Conservation (phyloP, 2,329 filamentous ascomycete genomes). For the Keithomyces neogunnii region DNA sequence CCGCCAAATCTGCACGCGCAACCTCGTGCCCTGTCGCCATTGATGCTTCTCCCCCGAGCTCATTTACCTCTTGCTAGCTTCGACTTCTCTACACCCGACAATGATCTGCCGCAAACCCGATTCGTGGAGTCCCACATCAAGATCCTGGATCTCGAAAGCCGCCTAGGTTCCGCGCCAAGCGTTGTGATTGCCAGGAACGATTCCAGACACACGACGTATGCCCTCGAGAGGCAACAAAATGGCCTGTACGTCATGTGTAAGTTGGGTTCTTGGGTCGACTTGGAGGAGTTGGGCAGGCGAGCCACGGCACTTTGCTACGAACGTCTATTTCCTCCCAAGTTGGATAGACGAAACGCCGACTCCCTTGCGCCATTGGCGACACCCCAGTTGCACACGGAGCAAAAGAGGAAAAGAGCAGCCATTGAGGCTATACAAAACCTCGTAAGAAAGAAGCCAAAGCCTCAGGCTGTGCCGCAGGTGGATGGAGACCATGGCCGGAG, state of each 20-base stretch:
- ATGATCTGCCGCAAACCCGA: constrained; percentile 42
- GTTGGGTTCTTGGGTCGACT: constrained; percentile 57
- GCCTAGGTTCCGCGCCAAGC: constrained; percentile 43
- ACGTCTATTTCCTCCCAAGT: constrained; percentile 17
- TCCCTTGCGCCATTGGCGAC: constrained; percentile 28
- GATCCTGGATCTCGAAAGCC: constrained; percentile 54
- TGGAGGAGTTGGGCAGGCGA: constrained; percentile 41
- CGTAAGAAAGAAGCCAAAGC: constrained; percentile 42
- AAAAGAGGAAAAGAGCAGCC: constrained; percentile 47
- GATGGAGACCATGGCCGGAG: constrained; percentile 17
- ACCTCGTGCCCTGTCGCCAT: constrained; percentile 47
- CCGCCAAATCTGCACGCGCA: constrained; percentile 43
- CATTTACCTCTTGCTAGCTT: constrained; percentile 52
- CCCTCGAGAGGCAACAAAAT: constrained; percentile 54
- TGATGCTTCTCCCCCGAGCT: constrained; percentile 55
- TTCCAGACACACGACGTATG: constrained; percentile 44
- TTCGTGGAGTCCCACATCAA: constrained; percentile 55
- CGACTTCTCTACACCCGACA: constrained; percentile 43
- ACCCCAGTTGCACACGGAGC: constrained; percentile 37
- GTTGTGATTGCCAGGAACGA: constrained; percentile 56
- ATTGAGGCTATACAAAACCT: constrained; percentile 57
- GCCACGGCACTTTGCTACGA: constrained; percentile 33
- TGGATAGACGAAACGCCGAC: constrained; percentile 10
- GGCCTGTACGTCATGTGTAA: constrained; percentile 61
- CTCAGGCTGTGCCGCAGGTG: constrained; percentile 32